Evolutionary conservation across 208 protist species (phyloP), one percentile per base, ranked within the genome.

Genomic region (Wallacemonas sp.): DNA sequence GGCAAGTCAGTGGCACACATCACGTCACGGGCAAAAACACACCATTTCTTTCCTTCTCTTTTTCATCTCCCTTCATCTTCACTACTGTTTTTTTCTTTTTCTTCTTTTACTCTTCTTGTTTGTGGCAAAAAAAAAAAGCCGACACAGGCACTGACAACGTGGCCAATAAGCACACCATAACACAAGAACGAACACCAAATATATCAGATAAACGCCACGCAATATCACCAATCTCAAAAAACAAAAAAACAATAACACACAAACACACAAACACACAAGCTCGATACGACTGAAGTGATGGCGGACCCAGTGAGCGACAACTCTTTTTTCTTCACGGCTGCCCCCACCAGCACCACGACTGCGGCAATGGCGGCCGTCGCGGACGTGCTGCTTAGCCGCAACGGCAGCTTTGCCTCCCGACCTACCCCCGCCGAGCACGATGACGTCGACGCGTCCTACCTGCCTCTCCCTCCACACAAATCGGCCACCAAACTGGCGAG

Each of bases 321-420:
- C 14, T 59, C 52, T 14, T 26, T 59, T 2, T 59, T 59, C 18
- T 59, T 59, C 52, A 18, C 29, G 4, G 52, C 29, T 8, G 31
- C 18, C 14, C 32, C 52, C 7, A 42, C 32, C 7, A 59, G 48
- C 8, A 59, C 25, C 8, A 33, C 49, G 25, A 33, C 49, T 12
- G 49, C 29, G 49, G 49, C 52, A 5, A 59, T 59, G 52, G 52
- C 52, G 8, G 52, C 52, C 14, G 52, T 23, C 5, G 52, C 52
- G 5, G 52, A 59, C n/a, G 52, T 29, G 18, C 4, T 59, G 12
- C 52, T 59, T 18, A 59, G 52, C 52, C 52, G 32, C 26, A 59
- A 59, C 52, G 32, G 52, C 31, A 59, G 52, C 31, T 59, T 59
- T 41, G 52, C 52, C 11, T 36, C 52, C 4, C 52, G 52, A 4